phyloP scores from a whole-genome alignment of 257 asterid species.

The Fraxinus americana region DNA sequence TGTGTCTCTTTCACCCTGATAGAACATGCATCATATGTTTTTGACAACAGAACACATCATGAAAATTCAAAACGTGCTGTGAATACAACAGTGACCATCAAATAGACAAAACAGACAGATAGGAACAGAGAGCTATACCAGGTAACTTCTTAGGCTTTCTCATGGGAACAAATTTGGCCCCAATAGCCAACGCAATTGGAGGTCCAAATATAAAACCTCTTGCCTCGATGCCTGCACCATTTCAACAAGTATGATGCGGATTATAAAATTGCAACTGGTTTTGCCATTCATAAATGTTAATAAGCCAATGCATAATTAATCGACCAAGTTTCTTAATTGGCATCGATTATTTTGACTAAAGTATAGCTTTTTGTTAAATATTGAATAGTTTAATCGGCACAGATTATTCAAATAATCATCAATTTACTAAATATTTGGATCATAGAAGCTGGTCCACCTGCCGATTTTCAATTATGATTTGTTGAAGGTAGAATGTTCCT shows the following conservation, averaged over 20 bases:
- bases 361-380: neutral
- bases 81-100: constrained; percentile 5
- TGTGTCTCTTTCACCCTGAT: neutral
- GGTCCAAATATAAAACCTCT: constrained; percentile 96
- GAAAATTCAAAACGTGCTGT: neutral
- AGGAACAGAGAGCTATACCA: constrained; percentile 44
- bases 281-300: neutral
- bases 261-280: constrained; percentile 4
- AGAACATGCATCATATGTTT: neutral
- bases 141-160: constrained; percentile 92
- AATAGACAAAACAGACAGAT: constrained; percentile 17
- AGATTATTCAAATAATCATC: constrained; percentile 5
- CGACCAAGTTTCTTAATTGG: neutral
- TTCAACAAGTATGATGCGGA: neutral
- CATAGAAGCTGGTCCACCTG: neutral
- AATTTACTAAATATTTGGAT: neutral
- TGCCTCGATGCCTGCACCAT: constrained; percentile 81
- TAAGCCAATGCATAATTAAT: neutral
- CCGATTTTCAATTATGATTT: neutral
- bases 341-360: neutral
- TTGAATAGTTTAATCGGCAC: neutral
- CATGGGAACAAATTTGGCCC: constrained; percentile 92
- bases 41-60: neutral
- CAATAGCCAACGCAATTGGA: constrained; percentile 95
- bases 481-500: constrained; percentile 2